phyloP scores from a whole-genome alignment of 2,329 filamentous ascomycete genomes.

The Aspergillus novoparasiticus region DNA sequence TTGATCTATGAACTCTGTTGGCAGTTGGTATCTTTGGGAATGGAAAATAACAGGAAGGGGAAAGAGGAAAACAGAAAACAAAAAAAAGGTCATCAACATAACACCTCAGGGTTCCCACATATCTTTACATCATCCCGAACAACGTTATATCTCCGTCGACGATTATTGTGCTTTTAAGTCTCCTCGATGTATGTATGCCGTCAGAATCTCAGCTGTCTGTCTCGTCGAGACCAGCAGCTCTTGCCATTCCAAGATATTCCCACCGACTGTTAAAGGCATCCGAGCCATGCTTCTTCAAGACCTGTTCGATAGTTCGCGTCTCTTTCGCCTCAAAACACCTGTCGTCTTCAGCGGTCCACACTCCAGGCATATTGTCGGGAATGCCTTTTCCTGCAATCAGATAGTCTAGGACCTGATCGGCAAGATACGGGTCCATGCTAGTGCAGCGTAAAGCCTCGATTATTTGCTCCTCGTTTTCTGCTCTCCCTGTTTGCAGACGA shows the following conservation, averaged over 20 bases:
- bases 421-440: conserved; percentile 43
- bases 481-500: conserved; percentile 32
- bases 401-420: conserved; percentile 38
- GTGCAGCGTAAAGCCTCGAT: conserved; percentile 41
- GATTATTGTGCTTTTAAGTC: not conserved
- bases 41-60: not conserved
- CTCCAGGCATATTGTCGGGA: conserved; percentile 45
- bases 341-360: conserved; percentile 54
- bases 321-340: conserved; percentile 36
- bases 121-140: not conserved
- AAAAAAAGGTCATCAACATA: not conserved
- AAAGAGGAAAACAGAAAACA: not conserved
- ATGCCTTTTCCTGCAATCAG: conserved; percentile 37
- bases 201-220: conserved; percentile 5
- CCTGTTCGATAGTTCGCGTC: conserved; percentile 33
- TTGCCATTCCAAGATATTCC: conserved; percentile 39
- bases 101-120: not conserved
- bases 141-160: not conserved
- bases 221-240: conserved; percentile 21
- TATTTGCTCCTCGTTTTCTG: conserved; percentile 32
- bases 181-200: not conserved
- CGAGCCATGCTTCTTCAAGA: conserved; percentile 50
- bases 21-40: not conserved
- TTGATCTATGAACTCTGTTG: conserved; percentile 6
- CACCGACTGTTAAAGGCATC: conserved; percentile 36